A percentile compares a stretch with the other conserved stretches of the same genome.
phyloP scores from a whole-genome alignment of 1,284 basidiomycete genomes.

The Cryptococcus maquisensis region DNA sequence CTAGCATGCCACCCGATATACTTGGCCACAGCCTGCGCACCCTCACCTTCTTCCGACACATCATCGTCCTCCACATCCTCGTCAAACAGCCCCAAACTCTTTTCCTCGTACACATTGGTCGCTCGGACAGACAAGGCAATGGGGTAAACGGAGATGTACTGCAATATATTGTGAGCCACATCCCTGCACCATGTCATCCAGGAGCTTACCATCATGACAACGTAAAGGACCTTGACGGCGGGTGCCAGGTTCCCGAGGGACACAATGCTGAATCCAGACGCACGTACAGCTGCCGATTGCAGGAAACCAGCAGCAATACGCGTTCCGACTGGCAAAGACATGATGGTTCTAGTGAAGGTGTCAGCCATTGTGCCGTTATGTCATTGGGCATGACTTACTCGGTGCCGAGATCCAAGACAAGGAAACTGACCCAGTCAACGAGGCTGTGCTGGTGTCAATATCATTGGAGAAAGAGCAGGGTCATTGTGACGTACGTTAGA shows the following conservation, averaged over 20 bases:
- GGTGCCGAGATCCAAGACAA: constrained; percentile 83
- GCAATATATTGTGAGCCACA: constrained; percentile 1
- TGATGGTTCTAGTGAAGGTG: constrained; percentile 52
- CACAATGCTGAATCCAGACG: constrained; percentile 80
- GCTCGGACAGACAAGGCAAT: constrained; percentile 73
- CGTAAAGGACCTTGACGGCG: constrained; percentile 81
- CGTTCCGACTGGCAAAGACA: constrained; percentile 64
- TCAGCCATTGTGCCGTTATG: not conserved
- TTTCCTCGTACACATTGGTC: constrained; percentile 98
- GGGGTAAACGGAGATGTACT: constrained; percentile 53
- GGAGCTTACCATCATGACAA: constrained; percentile 77
- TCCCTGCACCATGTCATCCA: constrained; percentile 3
- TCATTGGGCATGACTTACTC: constrained; percentile 35
- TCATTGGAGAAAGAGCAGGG: not conserved
- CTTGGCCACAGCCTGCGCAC: constrained; percentile 46
- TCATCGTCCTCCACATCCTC: constrained; percentile 54
- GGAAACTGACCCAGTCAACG: constrained; percentile 82
- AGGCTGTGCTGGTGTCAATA: constrained; percentile 49
- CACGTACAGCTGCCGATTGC: constrained; percentile 72
- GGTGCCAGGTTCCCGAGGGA: constrained; percentile 69
- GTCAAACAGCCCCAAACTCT: constrained; percentile 69
- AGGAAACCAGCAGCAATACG: constrained; percentile 63
- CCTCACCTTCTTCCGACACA: constrained; percentile 34
- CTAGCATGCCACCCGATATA: constrained; percentile 46
- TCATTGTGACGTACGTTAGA: constrained; percentile 59